phyloP scores from a whole-genome alignment of 176 grass and related monocot genomes.

The Phyllostachys edulis region DNA sequence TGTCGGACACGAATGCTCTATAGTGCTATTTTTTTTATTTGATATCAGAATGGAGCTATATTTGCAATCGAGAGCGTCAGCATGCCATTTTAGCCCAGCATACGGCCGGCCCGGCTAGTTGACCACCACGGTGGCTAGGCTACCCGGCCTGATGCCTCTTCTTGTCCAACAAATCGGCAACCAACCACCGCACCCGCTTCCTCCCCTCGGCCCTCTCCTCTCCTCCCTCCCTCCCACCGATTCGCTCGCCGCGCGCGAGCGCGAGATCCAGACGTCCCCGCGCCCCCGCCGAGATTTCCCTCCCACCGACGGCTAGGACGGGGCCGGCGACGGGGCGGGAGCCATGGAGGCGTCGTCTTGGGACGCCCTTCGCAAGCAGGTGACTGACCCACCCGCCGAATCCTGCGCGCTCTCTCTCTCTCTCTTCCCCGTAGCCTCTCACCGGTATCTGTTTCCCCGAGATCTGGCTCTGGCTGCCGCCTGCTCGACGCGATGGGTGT shows the following conservation, averaged over 20 bases:
- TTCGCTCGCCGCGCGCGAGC: conserved; percentile 36
- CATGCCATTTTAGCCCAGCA: no score
- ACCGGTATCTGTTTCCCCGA: background rate
- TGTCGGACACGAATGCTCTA: no score
- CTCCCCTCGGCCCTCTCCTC: background rate
- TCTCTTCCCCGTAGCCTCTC: background rate
- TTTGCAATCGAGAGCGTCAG: no score
- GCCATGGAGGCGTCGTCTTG: conserved; percentile 91
- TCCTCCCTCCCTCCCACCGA: conserved; percentile 18
- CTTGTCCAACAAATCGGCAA: conserved; percentile 18
- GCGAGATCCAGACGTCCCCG: conserved; percentile 39
- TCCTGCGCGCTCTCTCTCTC: background rate
- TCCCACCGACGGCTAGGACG: conserved; percentile 1
- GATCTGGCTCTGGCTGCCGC: background rate
- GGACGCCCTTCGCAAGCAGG: conserved; percentile 99
- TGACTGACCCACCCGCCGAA: background rate
- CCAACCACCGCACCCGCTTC: background rate
- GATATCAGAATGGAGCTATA: no score
- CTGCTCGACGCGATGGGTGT: background rate
- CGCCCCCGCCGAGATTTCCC: conserved; percentile 21
- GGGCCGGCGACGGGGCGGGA: background rate
- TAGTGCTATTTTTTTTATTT: no score
- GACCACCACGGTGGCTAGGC: conserved; percentile 5
- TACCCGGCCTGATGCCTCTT: conserved; percentile 17
- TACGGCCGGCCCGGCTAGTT: background rate